Base-by-base conservation (phyloP, 768 basidiomycete species). In the Omphalotus guepiniiformis region DNA sequence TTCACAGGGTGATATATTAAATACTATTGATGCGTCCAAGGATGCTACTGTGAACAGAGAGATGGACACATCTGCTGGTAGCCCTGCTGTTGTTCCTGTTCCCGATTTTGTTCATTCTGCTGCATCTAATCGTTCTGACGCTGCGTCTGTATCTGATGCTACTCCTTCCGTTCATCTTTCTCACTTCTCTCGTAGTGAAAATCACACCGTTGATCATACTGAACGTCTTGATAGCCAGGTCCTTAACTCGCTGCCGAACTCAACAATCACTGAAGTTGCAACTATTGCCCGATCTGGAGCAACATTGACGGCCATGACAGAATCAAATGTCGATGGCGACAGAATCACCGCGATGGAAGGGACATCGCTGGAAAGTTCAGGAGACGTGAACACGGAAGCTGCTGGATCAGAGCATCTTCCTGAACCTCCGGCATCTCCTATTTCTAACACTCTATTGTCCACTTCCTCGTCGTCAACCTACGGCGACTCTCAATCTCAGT, bases 341-440 rank as follows among this genome's bases (percentile, higher is more conserved):
- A n/a, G n/a, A n/a, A n/a, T n/a, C n/a, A n/a, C n/a, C n/a, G n/a
- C n/a, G n/a, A n/a, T n/a, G n/a, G n/a, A n/a, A n/a, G n/a, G n/a
- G n/a, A n/a, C n/a, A n/a, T n/a, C n/a, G n/a, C n/a, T n/a, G n/a
- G n/a, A n/a, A n/a, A n/a, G 19, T 43, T 52, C 18, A 49, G 37
- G 8, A n/a, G n/a, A n/a, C 49, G 48, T 19, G 29, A 43, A 18
- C 39, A 37, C 44, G 26, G 55, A 63, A 15, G 53, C 57, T 39
- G 54, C 52, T 30, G 59, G 60, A 45, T 59, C 63, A 47, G 78
- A 80, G 39, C 75, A 81, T 56, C 62, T 78, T 5, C 74, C 77
- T 6, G 83, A 84, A 55, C 80, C 80, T 23, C 79, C 80, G 25
- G 71, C 73, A 16, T 83, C 81, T 4, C 78, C 76, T 7, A 59